phyloP scores from a whole-genome alignment of 2,329 filamentous ascomycete genomes.

The Eurotiales sp. region DNA sequence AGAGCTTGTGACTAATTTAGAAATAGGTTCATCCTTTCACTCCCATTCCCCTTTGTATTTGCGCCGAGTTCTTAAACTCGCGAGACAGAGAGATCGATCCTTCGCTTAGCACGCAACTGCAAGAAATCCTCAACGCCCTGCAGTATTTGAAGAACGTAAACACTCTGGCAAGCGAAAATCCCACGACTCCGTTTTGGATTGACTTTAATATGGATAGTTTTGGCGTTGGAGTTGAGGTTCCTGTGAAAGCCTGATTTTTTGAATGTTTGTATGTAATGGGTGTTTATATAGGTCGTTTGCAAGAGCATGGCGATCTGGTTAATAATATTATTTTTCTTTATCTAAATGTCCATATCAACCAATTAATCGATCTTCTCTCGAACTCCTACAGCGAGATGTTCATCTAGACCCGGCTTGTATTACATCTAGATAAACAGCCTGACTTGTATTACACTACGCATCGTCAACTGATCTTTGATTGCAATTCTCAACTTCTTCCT shows the following conservation, averaged over 20 bases:
- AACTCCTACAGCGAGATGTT: too few relatives aligned
- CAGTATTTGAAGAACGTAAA: conserved; percentile 16
- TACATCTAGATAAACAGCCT: too few relatives aligned
- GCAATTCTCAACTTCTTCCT: too few relatives aligned
- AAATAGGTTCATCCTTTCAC: conserved; percentile 17
- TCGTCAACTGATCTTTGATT: too few relatives aligned
- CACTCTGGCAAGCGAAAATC: conserved; percentile 15
- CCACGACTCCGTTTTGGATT: conserved; percentile 5
- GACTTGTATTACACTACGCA: too few relatives aligned
- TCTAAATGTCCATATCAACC: too few relatives aligned
- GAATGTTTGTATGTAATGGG: not conserved
- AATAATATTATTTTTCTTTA: not conserved
- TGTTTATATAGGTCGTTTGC: not conserved
- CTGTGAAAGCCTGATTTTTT: not conserved
- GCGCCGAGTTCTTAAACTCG: conserved; percentile 16
- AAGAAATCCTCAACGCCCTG: conserved; percentile 16
- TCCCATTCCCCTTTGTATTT: conserved; percentile 17
- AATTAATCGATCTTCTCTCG: too few relatives aligned
- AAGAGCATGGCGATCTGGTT: not conserved
- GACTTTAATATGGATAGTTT: conserved; percentile 10
- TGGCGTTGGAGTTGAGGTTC: not conserved
- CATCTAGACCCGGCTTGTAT: too few relatives aligned
- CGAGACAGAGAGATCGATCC: conserved; percentile 13
- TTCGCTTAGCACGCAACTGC: conserved; percentile 11
- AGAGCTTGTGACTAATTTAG: not conserved